Percentiles rank a stretch among this genome's conserved stretches.
Evolutionary conservation across 1,284 basidiomycete species (phyloP).

Genomic region (Gyrodon tennesseensis): DNA sequence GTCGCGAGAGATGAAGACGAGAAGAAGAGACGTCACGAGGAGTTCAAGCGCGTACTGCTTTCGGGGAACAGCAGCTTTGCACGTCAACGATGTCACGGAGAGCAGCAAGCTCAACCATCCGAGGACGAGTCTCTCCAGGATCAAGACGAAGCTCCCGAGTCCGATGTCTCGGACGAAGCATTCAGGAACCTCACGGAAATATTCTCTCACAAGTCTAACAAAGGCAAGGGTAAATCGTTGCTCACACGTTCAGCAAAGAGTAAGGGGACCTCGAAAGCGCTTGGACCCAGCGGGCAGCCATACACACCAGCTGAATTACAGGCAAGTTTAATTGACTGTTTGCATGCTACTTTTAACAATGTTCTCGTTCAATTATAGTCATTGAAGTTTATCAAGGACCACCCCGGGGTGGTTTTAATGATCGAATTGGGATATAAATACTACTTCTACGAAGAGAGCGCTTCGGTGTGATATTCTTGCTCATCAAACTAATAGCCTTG

Average conservation of each 20-base stretch:
- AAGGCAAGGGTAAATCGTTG: slow-evolving; percentile 41
- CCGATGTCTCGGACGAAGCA: slow-evolving; percentile 50
- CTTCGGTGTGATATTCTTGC: slow-evolving; percentile 49
- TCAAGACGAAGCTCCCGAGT: slow-evolving; percentile 37
- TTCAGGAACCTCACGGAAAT: slow-evolving; percentile 54
- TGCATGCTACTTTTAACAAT: slow-evolving; percentile 7
- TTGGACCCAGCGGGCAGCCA: slow-evolving; percentile 74
- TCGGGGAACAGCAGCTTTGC: slow-evolving; percentile 48
- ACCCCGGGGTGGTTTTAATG: slow-evolving; percentile 78
- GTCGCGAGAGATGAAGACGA: slow-evolving; percentile 25
- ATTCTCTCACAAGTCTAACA: slow-evolving; percentile 50
- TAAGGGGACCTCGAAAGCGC: slow-evolving; percentile 51
- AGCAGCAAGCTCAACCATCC: slow-evolving; percentile 20
- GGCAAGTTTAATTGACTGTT: slow-evolving; percentile 44
- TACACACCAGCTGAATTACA: slow-evolving; percentile 87
- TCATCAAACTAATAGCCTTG: background rate
- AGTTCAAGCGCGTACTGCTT: slow-evolving; percentile 59
- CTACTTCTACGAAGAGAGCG: slow-evolving; percentile 88
- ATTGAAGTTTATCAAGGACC: slow-evolving; percentile 65
- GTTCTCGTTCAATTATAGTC: slow-evolving; percentile 17
- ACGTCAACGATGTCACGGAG: slow-evolving; percentile 15
- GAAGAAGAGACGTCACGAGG: slow-evolving; percentile 47
- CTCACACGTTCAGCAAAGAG: slow-evolving; percentile 33
- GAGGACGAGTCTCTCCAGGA: slow-evolving; percentile 36
- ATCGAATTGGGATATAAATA: slow-evolving; percentile 90